Percentiles rank a stretch among this genome's conserved stretches.
Conservation (phyloP, 192 early-diverging fungal species). For the Piromyces sp. region DNA sequence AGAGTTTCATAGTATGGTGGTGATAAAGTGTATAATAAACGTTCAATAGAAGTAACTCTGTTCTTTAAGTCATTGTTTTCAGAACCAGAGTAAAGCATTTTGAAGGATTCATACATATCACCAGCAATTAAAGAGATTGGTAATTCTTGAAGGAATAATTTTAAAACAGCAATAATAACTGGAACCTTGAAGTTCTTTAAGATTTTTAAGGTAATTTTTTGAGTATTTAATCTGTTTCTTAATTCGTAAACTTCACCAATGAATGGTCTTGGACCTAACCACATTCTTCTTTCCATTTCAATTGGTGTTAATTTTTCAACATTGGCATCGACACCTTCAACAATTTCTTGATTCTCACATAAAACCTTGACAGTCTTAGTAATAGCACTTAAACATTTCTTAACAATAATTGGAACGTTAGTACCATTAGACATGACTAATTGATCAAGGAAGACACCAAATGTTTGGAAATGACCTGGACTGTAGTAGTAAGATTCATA, state of each 20-base stretch:
- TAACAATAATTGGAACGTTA: neutral
- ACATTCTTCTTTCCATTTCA: neutral
- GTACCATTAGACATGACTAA: neutral
- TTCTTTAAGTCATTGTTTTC: neutral
- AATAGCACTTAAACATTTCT: neutral
- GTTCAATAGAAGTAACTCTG: neutral
- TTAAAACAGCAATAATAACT: neutral
- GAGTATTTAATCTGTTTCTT: neutral
- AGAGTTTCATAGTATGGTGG: neutral
- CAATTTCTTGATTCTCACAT: neutral
- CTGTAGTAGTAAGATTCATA: neutral
- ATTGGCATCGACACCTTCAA: neutral
- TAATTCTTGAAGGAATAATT: neutral
- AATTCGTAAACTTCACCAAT: neutral
- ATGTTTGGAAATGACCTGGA: neutral
- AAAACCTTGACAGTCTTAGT: neutral
- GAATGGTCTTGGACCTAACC: neutral
- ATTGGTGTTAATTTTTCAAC: neutral
- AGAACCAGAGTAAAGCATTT: neutral
- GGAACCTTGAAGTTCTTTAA: neutral
- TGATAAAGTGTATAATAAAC: neutral
- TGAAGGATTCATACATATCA: neutral
- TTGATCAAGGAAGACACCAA: neutral
- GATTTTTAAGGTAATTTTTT: neutral
- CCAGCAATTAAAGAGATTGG: neutral